Evolutionary conservation across 139 green algal genomes (phyloP), one percentile per base, ranked within the genome.

Genomic region (Haematococcus sp.): DNA sequence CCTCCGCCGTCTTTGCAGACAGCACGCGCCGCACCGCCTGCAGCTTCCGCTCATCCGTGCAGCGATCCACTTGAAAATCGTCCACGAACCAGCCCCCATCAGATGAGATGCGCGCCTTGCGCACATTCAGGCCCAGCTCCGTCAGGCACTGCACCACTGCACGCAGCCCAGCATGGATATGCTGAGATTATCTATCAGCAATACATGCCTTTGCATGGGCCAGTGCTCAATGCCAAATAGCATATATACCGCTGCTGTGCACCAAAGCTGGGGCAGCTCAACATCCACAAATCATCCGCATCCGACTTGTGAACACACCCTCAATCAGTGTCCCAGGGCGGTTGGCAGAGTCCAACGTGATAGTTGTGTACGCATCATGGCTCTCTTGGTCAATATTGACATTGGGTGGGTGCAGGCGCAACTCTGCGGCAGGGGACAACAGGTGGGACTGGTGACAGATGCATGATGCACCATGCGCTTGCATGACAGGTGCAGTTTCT

Each of bases 11-110:
- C 11, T 25, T 30, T 3, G 61, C 32, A 40, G 58, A 65, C n/a
- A 65, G 58, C n/a, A 65, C 58, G 34, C 58, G 30, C 58, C 34
- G 23, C n/a, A 65, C 30, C 22, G 58, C 58, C 4, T 65, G 23
- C 58, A 65, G 58, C 25, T 65, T 65, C 58, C 30, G 28, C 23
- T 28, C n/a, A 11, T 65, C 58, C 4, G 58, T 65, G 16, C 27
- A 9, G 16, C 54, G 54, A 23, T 61, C 54, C 11, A 65, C 58
- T 3, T 22, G 11, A 34, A 65, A 65, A 87, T 64, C 74, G 94
- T 99, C 95, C 0, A 98, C 89, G 75, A 99, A 99, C 95, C 95
- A 99, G 25, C 93, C 94, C 2, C 94, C 92, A 65, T 98, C 95
- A 3, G 81, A 93, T 2, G 86, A 94, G 40, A 99, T 96, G 22